Evolutionary conservation across 495 filamentous ascomycete genomes (phyloP).

Genomic region (Annulohypoxylon maeteangense): DNA sequence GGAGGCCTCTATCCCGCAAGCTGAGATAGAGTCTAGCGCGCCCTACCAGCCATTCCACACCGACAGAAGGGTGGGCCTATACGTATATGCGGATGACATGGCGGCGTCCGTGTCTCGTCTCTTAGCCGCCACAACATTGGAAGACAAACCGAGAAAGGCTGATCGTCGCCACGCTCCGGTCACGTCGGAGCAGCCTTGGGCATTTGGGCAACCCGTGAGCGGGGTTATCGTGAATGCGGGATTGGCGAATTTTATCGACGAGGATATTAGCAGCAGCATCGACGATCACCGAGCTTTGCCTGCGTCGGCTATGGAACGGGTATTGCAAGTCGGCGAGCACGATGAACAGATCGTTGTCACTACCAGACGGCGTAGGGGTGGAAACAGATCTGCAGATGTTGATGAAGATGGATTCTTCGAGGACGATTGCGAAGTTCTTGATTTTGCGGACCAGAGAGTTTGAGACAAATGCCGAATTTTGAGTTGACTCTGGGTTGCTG

Average conservation of each 20-base stretch:
- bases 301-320: conserved; percentile 65
- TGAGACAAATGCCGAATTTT: conserved; percentile 52
- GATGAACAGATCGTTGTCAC: conserved; percentile 82
- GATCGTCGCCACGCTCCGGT: conserved; percentile 33
- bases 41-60: conserved; percentile 93
- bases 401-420: conserved; percentile 91
- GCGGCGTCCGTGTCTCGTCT: conserved; percentile 47
- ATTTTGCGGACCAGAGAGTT: conserved; percentile 88
- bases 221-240: conserved; percentile 71
- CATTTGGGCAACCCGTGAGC: conserved; percentile 73
- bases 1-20: conserved; percentile 75
- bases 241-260: conserved; percentile 60
- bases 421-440: conserved; percentile 91
- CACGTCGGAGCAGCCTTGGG: conserved; percentile 61
- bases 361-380: conserved; percentile 74
- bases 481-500: conserved; percentile 32
- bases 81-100: conserved; percentile 62
- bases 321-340: conserved; percentile 71
- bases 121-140: conserved; percentile 44
- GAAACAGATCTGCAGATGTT: conserved; percentile 54
- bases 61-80: conserved; percentile 78
- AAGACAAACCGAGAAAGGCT: conserved; percentile 36
- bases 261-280: conserved; percentile 63
- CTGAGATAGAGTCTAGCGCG: conserved; percentile 92
- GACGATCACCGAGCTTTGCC: conserved; percentile 64